Percentiles rank a stretch among this genome's conserved stretches.
Evolutionary conservation across 202 grass and related monocot genomes (phyloP).

Genomic region (Digitaria exilis): DNA sequence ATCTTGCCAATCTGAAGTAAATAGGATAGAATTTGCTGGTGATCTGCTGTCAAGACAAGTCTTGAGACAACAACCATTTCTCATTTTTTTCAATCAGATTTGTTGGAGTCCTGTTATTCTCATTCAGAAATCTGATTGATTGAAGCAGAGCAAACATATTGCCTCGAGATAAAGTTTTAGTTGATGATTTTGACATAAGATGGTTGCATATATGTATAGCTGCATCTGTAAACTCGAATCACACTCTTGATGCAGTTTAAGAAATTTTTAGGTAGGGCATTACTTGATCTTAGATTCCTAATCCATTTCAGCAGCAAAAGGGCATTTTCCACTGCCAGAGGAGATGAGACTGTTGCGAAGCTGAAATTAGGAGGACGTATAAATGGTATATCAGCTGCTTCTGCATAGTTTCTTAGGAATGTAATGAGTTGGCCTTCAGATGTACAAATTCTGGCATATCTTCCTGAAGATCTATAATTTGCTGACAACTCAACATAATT

Average conservation of each 20-base stretch:
- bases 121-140: slow-evolving; percentile 32
- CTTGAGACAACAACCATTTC: slow-evolving; percentile 31
- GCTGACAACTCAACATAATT: slow-evolving; percentile 51
- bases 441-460: slow-evolving; percentile 41
- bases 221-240: slow-evolving; percentile 53
- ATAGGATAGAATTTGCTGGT: slow-evolving; percentile 29
- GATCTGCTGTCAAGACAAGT: slow-evolving; percentile 34
- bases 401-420: slow-evolving; percentile 40
- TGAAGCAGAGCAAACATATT: slow-evolving; percentile 52
- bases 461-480: slow-evolving; percentile 39
- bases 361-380: slow-evolving; percentile 53
- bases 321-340: slow-evolving; percentile 59
- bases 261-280: too few species aligned
- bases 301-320: slow-evolving; percentile 70
- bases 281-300: slow-evolving; percentile 25
- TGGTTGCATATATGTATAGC: slow-evolving; percentile 46
- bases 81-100: slow-evolving; percentile 11
- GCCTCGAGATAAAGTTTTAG: slow-evolving; percentile 43
- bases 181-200: slow-evolving; percentile 42
- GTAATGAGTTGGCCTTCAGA: slow-evolving; percentile 32
- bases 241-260: too few species aligned
- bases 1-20: slow-evolving; percentile 36
- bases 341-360: slow-evolving; percentile 39
- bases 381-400: slow-evolving; percentile 53
- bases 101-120: neutral